phyloP scores from a whole-genome alignment of 2,329 filamentous ascomycete species.

The Beauveria brongniartii region DNA sequence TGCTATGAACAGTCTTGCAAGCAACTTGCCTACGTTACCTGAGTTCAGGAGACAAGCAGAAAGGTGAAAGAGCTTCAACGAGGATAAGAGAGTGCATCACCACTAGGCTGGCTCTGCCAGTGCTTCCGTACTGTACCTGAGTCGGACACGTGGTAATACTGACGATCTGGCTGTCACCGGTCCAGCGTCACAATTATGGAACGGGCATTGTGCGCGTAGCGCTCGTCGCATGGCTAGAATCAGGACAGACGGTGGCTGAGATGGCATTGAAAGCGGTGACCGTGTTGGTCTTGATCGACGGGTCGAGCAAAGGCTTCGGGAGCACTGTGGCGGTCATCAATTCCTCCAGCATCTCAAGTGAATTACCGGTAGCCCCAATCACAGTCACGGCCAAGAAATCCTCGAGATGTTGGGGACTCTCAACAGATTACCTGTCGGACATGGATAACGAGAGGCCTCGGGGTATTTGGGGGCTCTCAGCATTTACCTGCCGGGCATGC shows the following conservation, averaged over 20 bases:
- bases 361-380: slow-evolving; percentile 1
- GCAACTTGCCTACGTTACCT: not conserved
- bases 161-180: not conserved
- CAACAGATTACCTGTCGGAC: not conserved
- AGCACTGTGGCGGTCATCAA: not conserved
- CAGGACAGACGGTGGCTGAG: slow-evolving; percentile 21
- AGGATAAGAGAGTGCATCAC: not conserved
- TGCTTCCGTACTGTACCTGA: not conserved
- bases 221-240: not conserved
- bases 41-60: not conserved
- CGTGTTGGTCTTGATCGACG: slow-evolving; percentile 22
- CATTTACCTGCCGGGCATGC: no score
- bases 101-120: not conserved
- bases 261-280: slow-evolving; percentile 30
- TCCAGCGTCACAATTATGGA: no score
- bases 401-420: not conserved
- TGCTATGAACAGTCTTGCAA: not conserved
- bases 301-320: slow-evolving; percentile 9
- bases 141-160: not conserved
- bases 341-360: not conserved
- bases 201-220: not conserved
- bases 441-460: not conserved
- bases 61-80: not conserved
- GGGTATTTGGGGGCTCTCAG: not conserved
- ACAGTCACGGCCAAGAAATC: not conserved